These are phyloP conservation scores for Colletotrichum caudatum DNA, from an alignment of 2,329 filamentous ascomycete genomes.

Conservation along the genomic window DNA sequence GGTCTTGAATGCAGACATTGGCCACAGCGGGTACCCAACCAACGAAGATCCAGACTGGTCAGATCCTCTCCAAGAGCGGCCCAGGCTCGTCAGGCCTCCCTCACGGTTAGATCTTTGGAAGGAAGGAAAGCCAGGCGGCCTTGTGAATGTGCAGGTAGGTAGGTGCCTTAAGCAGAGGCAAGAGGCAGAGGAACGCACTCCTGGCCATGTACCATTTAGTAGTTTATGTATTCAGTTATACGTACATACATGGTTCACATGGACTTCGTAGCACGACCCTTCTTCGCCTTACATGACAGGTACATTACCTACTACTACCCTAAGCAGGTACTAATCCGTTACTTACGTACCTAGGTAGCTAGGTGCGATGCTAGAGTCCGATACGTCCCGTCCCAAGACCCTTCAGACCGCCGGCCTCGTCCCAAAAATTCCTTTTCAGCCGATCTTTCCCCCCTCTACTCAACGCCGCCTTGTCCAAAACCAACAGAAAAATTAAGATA, in stretches of 20 bases:
- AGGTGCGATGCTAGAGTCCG: neutral
- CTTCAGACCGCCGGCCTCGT: conserved; percentile 35
- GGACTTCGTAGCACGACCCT: neutral
- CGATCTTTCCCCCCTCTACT: conserved; percentile 3
- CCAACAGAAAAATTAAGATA: neutral
- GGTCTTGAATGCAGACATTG: conserved; percentile 2
- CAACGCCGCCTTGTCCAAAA: conserved; percentile 1
- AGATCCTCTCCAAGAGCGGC: neutral
- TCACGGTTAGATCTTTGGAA: neutral
- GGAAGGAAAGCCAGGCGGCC: neutral
- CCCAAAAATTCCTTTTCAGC: conserved; percentile 29
- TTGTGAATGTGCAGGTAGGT: conserved; percentile 17
- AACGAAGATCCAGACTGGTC: conserved; percentile 20
- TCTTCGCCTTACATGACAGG: conserved; percentile 2
- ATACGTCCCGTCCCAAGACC: conserved; percentile 23
- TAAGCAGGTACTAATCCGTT: too few relatives aligned
- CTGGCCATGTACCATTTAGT: neutral
- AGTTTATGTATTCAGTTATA: too few relatives aligned
- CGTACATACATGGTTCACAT: too few relatives aligned
- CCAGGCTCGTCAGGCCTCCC: conserved; percentile 10
- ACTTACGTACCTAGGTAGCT: neutral
- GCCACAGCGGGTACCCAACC: conserved; percentile 13
- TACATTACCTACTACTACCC: neutral
- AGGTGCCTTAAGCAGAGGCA: neutral
- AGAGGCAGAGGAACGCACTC: neutral